These are phyloP conservation scores for Populus pruinosa DNA, from an alignment of 345 rosid genomes.

Conservation along the genomic window DNA sequence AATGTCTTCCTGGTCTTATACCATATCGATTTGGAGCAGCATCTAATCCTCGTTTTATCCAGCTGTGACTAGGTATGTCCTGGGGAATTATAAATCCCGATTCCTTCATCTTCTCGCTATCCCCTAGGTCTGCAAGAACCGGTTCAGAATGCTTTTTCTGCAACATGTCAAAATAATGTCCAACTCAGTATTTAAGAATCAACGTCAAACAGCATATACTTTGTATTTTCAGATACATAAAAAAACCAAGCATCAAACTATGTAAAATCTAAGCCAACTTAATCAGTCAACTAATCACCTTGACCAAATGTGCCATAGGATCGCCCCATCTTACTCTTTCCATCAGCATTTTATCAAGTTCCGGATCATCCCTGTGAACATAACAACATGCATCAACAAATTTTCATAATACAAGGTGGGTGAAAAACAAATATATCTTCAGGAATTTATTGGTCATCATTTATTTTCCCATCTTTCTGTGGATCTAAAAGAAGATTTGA, in stretches of 20 bases:
- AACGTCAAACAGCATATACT: background rate
- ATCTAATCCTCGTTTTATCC: constrained; percentile 73
- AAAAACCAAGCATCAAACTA: background rate
- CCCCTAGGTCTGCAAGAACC: constrained; percentile 67
- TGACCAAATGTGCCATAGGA: constrained; percentile 94
- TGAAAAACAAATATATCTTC: too few species aligned
- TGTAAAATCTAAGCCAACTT: background rate
- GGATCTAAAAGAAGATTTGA: background rate
- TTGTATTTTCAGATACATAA: background rate
- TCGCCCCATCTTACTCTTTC: constrained; percentile 84
- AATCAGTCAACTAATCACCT: constrained; percentile 42
- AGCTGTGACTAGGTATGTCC: constrained; percentile 72
- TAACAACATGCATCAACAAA: constrained; percentile 9
- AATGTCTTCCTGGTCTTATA: constrained; percentile 89
- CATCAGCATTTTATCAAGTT: constrained; percentile 77
- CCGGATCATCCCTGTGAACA: constrained; percentile 76
- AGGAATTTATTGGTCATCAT: background rate
- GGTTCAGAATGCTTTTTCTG: constrained; percentile 58
- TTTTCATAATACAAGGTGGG: background rate
- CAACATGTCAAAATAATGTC: constrained; percentile 13
- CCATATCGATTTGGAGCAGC: constrained; percentile 85
- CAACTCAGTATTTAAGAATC: constrained; percentile 4
- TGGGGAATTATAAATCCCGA: constrained; percentile 92
- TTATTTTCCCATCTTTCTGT: background rate
- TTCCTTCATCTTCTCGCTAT: constrained; percentile 76